Percentiles rank a stretch among this genome's conserved stretches.
phyloP scores from a whole-genome alignment of 768 basidiomycete species.

The Nevesoporus exiguus region DNA sequence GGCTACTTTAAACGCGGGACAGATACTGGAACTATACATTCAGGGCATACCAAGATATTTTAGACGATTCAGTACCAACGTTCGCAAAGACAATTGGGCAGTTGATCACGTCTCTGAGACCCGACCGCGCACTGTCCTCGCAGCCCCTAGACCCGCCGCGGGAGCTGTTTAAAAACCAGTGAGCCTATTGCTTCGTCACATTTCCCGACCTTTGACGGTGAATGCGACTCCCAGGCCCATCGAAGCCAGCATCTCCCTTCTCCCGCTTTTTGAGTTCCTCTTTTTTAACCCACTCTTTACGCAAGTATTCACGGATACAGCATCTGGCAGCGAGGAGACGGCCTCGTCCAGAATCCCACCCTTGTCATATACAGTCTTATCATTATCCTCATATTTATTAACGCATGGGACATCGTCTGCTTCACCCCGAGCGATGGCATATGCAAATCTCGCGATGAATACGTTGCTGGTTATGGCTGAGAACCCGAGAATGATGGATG shows the following conservation, averaged over 20 bases:
- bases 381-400: conserved; percentile 61
- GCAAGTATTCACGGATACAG: conserved; percentile 41
- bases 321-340: conserved; percentile 28
- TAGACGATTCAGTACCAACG: conserved; percentile 50
- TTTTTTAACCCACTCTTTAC: conserved; percentile 48
- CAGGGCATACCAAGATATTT: conserved; percentile 56
- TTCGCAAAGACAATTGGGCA: conserved; percentile 50
- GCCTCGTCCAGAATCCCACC: conserved; percentile 28
- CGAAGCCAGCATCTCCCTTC: conserved; percentile 53
- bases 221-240: conserved; percentile 47
- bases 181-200: conserved; percentile 8
- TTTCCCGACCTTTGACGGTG: neutral
- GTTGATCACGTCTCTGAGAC: conserved; percentile 49
- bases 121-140: conserved; percentile 49
- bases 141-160: conserved; percentile 45
- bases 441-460: conserved; percentile 57
- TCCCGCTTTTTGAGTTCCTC: conserved; percentile 62
- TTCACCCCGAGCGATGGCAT: conserved; percentile 56
- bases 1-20: neutral
- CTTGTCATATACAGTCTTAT: conserved; percentile 46
- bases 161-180: conserved; percentile 60
- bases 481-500: conserved; percentile 44
- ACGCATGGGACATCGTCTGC: conserved; percentile 63
- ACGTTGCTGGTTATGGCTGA: conserved; percentile 51
- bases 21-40: neutral